Conservation (phyloP, 352 stramenopile species). For the Thraustotheca clavata region DNA sequence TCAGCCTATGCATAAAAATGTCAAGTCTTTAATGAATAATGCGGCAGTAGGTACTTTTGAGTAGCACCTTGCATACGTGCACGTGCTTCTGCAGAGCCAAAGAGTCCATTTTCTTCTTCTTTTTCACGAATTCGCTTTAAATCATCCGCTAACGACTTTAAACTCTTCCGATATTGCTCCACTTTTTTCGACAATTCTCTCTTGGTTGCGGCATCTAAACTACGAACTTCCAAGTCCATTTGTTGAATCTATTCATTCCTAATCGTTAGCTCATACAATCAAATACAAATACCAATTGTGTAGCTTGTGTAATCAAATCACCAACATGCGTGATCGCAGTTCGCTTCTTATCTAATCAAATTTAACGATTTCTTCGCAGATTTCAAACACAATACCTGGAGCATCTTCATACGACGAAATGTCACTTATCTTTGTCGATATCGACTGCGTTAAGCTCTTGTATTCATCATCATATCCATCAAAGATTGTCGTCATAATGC, state of each 20-base stretch:
- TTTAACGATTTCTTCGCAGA: background rate
- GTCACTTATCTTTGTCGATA: constrained; percentile 85
- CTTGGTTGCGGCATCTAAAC: constrained; percentile 62
- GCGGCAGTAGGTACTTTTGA: constrained; percentile 47
- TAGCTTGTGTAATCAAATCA: constrained; percentile 71
- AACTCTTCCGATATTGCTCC: constrained; percentile 84
- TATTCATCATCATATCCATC: constrained; percentile 87
- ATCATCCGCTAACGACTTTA: constrained; percentile 69
- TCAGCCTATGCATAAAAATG: constrained; percentile 41
- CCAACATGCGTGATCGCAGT: constrained; percentile 70
- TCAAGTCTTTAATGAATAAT: background rate
- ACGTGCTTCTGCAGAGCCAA: constrained; percentile 63
- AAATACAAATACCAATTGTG: constrained; percentile 73
- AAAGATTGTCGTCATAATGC: constrained; percentile 79
- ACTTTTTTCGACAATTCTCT: constrained; percentile 85
- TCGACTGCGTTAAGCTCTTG: constrained; percentile 67
- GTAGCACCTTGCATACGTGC: constrained; percentile 71
- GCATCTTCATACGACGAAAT: constrained; percentile 79
- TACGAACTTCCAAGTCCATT: constrained; percentile 84
- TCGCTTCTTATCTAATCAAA: constrained; percentile 70
- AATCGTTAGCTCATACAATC: background rate
- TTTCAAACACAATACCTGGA: constrained; percentile 42
- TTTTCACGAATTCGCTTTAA: constrained; percentile 77
- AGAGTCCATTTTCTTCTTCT: constrained; percentile 74
- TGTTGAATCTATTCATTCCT: constrained; percentile 55